Base-by-base conservation (phyloP, 1,284 basidiomycete species). In the Coriolopsis trogii region DNA sequence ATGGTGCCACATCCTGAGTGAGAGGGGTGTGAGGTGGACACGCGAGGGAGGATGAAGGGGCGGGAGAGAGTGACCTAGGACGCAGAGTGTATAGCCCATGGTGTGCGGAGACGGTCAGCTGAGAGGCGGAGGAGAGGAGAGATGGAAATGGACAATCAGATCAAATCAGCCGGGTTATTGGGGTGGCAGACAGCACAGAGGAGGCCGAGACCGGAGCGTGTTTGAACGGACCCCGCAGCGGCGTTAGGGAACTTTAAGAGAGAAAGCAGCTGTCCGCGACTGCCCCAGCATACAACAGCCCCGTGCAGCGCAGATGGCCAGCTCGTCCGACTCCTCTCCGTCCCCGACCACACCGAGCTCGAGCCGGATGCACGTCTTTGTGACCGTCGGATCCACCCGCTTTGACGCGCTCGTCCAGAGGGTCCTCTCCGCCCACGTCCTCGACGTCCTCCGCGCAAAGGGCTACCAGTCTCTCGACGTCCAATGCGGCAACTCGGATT, bases 1-100 rank as follows among this genome's bases (percentile, higher is more conserved):
- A 99, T 99, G 6, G 97, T 99, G 51, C 97, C 97, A 73, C 97
- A 99, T 80, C 95, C 95, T 93, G 65, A 46, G 38, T 41, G 16
- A 25, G 42, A 36, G 41, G 65, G 46, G 38, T 41, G 16, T 24
- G 42, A 36, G 41, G 49, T 63, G 26, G 51, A 54, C 46, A 51
- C 48, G 42, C 21, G 44, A 15, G 28, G 36, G 41, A 31, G 36
- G 33, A 15, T 29, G 36, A 54, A 29, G 49, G 25, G 30, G 44
- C 20, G 31, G 43, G 39, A 38, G 45, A 49, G 42, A 52, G 47
- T 38, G 52, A 81, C 82, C 82, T 73, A 85, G 66, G 31, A 85
- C 75, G 62, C 81, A 83, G 46, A 85, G 77, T 51, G 81, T 82
- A 64, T 85, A 84, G 40, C 81, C 82, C 81, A 83, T 84, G 49